Evolutionary conservation across 164 flowering plant species (phyloP).

Genomic region (Brasenia schreberi): DNA sequence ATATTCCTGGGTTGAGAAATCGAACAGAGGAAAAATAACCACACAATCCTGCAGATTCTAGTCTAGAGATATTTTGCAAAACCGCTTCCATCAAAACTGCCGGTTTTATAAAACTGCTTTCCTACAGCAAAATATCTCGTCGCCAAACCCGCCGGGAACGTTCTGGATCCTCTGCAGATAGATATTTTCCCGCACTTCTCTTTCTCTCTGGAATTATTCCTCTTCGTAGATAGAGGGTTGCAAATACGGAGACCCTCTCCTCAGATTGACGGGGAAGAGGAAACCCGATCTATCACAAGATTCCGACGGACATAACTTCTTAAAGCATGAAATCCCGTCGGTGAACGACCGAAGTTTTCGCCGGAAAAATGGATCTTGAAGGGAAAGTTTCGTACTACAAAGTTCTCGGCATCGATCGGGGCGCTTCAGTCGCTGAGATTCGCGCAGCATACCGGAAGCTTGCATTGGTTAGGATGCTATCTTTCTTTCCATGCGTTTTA

Average conservation of each 20-base stretch:
- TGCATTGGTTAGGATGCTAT: slow-evolving; percentile 37
- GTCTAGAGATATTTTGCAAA: background rate
- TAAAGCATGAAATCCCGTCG: background rate
- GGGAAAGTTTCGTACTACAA: slow-evolving; percentile 41
- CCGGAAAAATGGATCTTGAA: background rate
- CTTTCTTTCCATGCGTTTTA: background rate
- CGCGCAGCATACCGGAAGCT: slow-evolving; percentile 74
- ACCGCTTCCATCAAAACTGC: background rate
- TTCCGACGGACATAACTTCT: background rate
- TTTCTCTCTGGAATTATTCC: background rate
- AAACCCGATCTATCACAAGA: background rate
- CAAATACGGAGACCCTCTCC: background rate
- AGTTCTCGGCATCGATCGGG: slow-evolving; percentile 52
- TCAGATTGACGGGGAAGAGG: background rate
- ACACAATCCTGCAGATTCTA: background rate
- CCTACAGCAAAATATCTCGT: background rate
- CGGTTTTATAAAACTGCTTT: background rate
- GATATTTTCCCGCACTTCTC: background rate
- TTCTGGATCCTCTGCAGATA: background rate
- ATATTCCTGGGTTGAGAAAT: background rate
- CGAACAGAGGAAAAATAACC: background rate
- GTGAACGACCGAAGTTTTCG: background rate
- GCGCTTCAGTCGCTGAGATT: slow-evolving; percentile 60
- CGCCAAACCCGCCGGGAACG: background rate
- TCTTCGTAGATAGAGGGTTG: background rate